phyloP scores from a whole-genome alignment of 2,329 filamentous ascomycete genomes.

The Nigrospora osmanthi region DNA sequence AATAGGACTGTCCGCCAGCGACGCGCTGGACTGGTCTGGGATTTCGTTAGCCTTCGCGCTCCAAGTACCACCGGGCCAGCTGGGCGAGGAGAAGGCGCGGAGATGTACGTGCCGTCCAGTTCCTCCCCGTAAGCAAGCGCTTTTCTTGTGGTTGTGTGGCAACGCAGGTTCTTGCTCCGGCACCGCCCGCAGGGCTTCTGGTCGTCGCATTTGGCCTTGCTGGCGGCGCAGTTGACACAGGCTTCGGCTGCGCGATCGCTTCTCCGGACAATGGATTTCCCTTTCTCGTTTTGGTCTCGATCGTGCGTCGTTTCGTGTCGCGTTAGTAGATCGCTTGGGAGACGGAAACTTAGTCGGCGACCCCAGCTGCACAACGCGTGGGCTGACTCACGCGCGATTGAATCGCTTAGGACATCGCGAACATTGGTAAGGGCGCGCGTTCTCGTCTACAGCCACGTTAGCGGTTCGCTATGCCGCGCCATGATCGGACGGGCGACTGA shows the following conservation, averaged over 20 bases:
- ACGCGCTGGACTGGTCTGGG: too few species aligned
- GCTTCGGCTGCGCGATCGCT: conserved; percentile 18
- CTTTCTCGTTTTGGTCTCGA: conserved; percentile 13
- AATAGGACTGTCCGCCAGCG: too few species aligned
- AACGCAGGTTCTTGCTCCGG: conserved; percentile 13
- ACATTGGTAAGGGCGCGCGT: conserved; percentile 18
- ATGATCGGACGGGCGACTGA: conserved; percentile 3
- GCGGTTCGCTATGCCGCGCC: not conserved
- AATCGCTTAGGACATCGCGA: conserved; percentile 19
- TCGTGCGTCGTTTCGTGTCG: conserved; percentile 21
- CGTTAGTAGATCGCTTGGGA: conserved; percentile 16
- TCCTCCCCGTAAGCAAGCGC: conserved; percentile 8
- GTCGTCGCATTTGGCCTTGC: conserved; percentile 20
- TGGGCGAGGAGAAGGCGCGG: too few species aligned
- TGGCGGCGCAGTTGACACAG: conserved; percentile 16
- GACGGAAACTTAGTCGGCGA: not conserved
- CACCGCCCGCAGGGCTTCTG: conserved; percentile 19
- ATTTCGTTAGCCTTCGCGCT: too few species aligned
- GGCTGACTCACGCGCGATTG: conserved; percentile 17
- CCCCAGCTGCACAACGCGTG: not conserved
- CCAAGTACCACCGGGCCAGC: too few species aligned
- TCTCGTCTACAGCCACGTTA: conserved; percentile 12
- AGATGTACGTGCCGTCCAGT: conserved; percentile 8
- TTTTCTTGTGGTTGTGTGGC: conserved; percentile 12
- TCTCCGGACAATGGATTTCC: conserved; percentile 15